Evolutionary conservation across 768 basidiomycete species (phyloP), one percentile per base, ranked within the genome.

Genomic region (Trametes elegans): DNA sequence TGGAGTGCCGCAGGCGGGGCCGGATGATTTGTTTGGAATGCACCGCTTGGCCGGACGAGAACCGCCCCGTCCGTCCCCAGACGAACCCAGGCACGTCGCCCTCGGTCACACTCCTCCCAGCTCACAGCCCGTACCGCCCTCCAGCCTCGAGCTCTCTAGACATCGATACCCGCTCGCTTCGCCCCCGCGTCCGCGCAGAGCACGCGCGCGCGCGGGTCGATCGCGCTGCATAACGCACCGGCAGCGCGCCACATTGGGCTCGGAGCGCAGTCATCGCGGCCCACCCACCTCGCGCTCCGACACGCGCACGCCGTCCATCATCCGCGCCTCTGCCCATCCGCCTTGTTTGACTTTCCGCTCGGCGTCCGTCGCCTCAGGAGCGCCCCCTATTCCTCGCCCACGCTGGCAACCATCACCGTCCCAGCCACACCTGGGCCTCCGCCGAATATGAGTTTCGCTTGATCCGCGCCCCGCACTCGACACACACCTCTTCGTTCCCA

Each of bases 381-480:
- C 23, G 14, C 10, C 40, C 8, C 9, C 11, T 27, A 40, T 40
- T 21, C 39, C 34, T n/a, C 34, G 34, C 34, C 13, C 34, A 13
- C 13, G 34, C 41, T 43, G 31, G 45, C 45, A 46, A 46, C 45
- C 45, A 46, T 46, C 45, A 46, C 29, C 29, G 45, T 11, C 11
- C 41, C 24, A 24, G 24, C 24, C 41, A 1, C 24, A 8, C n/a
- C 40, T 41, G 10, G 40, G 2, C 40, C 23, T 24, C 4, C 40
- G n/a, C n/a, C n/a, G n/a, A n/a, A n/a, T n/a, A n/a, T n/a, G n/a
- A n/a, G n/a, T n/a, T n/a, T n/a, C n/a, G n/a, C n/a, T n/a, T n/a
- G n/a, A n/a, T n/a, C n/a, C n/a, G n/a, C n/a, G n/a, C n/a, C n/a
- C n/a, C n/a, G n/a, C n/a, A n/a, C n/a, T n/a, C n/a, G n/a, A n/a